Base-by-base conservation (phyloP, 139 green algal species). In the Auxenochlorella pyrenoidosa region DNA sequence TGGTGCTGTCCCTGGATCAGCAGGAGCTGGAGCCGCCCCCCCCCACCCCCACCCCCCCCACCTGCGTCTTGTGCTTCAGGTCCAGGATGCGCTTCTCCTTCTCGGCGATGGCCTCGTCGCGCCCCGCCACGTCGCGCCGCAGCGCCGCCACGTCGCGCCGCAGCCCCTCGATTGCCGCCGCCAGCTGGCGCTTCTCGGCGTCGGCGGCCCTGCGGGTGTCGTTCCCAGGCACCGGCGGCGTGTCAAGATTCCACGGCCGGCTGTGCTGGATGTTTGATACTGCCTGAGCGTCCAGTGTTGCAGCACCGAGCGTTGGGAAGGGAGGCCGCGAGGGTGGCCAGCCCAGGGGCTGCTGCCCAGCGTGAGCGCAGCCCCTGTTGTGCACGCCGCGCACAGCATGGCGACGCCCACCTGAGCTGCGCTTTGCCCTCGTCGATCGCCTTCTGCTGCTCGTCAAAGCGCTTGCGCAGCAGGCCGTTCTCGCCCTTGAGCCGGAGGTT, bases 391-490 rank as follows among this genome's bases (percentile, higher is more conserved):
- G 22, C 63, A 34, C 70, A 47, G 70, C 19, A 47, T 10, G 22
- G 6, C 73, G n/a, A 40, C 22, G 22, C 79, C 22, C 79, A 84
- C 79, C 79, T 59, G 19, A 97, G 95, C 86, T 97, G 90, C 63
- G 90, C 85, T 89, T 94, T 94, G 81, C 97, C 94, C 93, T 98
- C 94, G 66, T 97, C 94, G 43, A 98, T 96, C 72, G 97, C 92
- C 79, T 96, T 96, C 76, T 93, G 88, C 78, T 98, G 90, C 41
- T 92, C 92, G 83, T 94, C 96, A 91, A 98, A 98, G 90, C 97
- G 97, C 91, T 98, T 98, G 87, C 94, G 94, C 95, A 98, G 97
- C 92, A 98, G 97, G 58, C 96, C 96, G 78, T 98, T 98, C 94
- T 98, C 96, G 24, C 96, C 96, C 92, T 98, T 97, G 51, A 98